Base-by-base conservation (phyloP, 768 basidiomycete genomes). In the Amanita inopinata region DNA sequence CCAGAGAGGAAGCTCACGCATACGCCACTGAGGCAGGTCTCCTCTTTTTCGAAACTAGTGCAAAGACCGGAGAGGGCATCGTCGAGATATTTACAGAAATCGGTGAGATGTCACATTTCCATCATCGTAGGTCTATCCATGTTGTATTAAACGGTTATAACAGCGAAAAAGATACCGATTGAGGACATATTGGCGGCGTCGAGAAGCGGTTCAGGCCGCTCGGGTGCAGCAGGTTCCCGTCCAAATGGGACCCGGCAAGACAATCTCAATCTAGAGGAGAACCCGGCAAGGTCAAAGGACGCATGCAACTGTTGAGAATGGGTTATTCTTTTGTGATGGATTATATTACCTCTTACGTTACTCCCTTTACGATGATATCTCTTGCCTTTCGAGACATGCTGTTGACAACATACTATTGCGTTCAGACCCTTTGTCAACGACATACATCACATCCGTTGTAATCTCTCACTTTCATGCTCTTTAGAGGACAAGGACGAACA, bases 51-150 rank as follows among this genome's bases (percentile, higher is more conserved):
- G 96, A 99, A 70, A 96, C 93, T 27, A 88, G 84, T 55, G 96
- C 96, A 18, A 99, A 98, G 78, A 90, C 89, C 3, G 92, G 93
- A 12, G 86, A 93, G 55, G 92, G 91, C 28, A 78, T 98, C 43
- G 85, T 91, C 18, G 96, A 98, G 56, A 79, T 98, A 22, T 99
- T 99, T 61, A 98, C 93, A 8, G 93, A 97, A 64, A 98, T 99
- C 55, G 94, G 93, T 97, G 33, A 42, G 58, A 51, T 27, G 40
- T 43, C 76, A 61, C 10, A 15, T 31, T 45, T 43, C 14, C 3
- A 33, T 35, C 19, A 27, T 15, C 32, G 33, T 30, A 20, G 3
- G 25, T 11, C 15, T 50, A 33, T 3, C 43, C 45, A 12, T 41
- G 5, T 18, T 23, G 40, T 39, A 33, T 45, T 34, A n/a, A n/a